phyloP scores from a whole-genome alignment of 1,284 basidiomycete species.

The Ceratobasidium sp. region DNA sequence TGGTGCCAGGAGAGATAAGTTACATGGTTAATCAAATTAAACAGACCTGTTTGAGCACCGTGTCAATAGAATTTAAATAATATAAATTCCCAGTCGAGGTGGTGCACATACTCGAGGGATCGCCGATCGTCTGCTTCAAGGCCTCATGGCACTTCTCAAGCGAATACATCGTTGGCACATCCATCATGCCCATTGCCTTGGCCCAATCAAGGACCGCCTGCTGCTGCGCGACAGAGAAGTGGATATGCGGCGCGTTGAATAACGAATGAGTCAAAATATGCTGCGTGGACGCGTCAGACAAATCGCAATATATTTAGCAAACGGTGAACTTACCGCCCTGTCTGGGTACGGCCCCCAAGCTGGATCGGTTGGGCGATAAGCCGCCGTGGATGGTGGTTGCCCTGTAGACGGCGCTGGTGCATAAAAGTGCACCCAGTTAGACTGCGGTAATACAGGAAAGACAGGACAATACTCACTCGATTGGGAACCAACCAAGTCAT shows the following conservation, averaged over 20 bases:
- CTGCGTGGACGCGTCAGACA: background rate
- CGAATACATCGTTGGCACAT: conserved; percentile 26
- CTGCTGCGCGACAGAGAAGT: conserved; percentile 50
- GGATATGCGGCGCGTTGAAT: conserved; percentile 48
- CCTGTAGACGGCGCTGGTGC: background rate
- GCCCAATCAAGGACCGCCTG: conserved; percentile 50
- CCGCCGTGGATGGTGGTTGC: background rate
- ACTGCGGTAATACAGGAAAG: background rate
- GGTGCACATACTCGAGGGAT: background rate
- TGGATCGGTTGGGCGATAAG: background rate
- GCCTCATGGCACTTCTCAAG: conserved; percentile 19
- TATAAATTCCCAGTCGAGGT: background rate
- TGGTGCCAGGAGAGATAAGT: background rate
- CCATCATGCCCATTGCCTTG: conserved; percentile 47
- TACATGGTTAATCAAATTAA: background rate
- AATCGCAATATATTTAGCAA: background rate
- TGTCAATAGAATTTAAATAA: conserved; percentile 18
- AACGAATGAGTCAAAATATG: conserved; percentile 49
- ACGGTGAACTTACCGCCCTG: background rate
- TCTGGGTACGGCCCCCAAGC: background rate
- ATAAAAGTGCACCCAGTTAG: background rate
- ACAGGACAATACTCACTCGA: background rate
- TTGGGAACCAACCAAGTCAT: background rate
- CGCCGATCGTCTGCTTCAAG: background rate
- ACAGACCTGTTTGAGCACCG: conserved; percentile 20